Percentiles rank a stretch among this genome's conserved stretches.
phyloP scores from a whole-genome alignment of 768 basidiomycete species.

The Filobasidium floriforme region DNA sequence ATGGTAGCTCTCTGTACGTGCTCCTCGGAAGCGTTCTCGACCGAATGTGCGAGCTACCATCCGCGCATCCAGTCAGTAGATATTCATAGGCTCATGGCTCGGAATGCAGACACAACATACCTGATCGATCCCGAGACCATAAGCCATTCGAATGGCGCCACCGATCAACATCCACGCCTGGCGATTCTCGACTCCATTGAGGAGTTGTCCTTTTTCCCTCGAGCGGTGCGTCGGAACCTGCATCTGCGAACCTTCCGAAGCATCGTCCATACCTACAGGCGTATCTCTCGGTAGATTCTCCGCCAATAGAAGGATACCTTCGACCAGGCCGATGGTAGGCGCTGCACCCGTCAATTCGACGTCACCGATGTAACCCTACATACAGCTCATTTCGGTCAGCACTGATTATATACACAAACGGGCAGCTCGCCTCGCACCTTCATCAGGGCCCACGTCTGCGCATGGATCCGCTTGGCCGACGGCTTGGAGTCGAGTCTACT shows the following conservation, averaged over 20 bases:
- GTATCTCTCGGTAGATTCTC: constrained; percentile 37
- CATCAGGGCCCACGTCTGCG: constrained; percentile 33
- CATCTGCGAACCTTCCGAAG: constrained; percentile 16
- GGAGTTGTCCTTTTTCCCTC: constrained; percentile 21
- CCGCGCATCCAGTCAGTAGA: background rate
- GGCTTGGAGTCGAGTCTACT: constrained; percentile 32
- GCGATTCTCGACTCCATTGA: constrained; percentile 39
- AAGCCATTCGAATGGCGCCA: constrained; percentile 38
- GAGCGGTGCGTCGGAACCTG: background rate
- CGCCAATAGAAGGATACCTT: constrained; percentile 38
- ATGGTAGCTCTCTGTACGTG: constrained; percentile 24
- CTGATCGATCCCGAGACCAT: constrained; percentile 40
- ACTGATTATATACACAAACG: background rate
- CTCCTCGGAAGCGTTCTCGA: constrained; percentile 16
- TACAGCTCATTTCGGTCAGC: background rate
- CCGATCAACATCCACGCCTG: constrained; percentile 40
- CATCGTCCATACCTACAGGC: background rate
- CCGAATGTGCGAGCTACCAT: constrained; percentile 17
- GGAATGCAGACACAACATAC: background rate
- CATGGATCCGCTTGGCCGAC: constrained; percentile 29
- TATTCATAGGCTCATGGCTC: background rate
- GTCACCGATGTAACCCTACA: constrained; percentile 31
- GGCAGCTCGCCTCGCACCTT: constrained; percentile 8
- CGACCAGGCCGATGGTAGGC: constrained; percentile 36
- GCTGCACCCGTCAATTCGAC: constrained; percentile 34